Conservation (phyloP, 306 rosid species). For the Dalbergia cochinchinensis region DNA sequence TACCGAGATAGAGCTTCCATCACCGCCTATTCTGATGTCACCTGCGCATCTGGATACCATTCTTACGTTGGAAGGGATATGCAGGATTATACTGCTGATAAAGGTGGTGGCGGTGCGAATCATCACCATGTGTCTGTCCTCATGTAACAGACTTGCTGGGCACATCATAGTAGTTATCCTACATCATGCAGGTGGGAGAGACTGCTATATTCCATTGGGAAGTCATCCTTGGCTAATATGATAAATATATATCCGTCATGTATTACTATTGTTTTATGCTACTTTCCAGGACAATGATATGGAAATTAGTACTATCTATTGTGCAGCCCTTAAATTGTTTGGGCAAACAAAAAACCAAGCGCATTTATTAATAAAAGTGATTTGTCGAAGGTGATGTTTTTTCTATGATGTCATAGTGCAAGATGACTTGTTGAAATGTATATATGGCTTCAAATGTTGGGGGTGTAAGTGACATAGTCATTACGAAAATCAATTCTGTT, state of each 20-base stretch:
- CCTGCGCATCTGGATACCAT: slow-evolving; percentile 52
- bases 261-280: slow-evolving; percentile 33
- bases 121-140: slow-evolving; percentile 53
- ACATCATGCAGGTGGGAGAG: slow-evolving; percentile 33
- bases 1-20: slow-evolving; percentile 51
- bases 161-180: slow-evolving; percentile 43
- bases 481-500: too few relatives aligned
- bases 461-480: neutral
- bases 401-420: slow-evolving; percentile 11
- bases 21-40: slow-evolving; percentile 35
- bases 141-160: slow-evolving; percentile 44
- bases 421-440: neutral
- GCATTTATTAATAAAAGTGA: slow-evolving; percentile 31
- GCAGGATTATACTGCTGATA: slow-evolving; percentile 46
- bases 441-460: neutral
- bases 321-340: slow-evolving; percentile 30
- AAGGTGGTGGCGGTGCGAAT: slow-evolving; percentile 49
- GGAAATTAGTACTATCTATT: slow-evolving; percentile 25
- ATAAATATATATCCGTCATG: neutral
- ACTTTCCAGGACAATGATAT: slow-evolving; percentile 29
- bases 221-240: slow-evolving; percentile 81
- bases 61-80: slow-evolving; percentile 51
- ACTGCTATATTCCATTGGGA: slow-evolving; percentile 53
- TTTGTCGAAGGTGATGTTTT: slow-evolving; percentile 27
- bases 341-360: slow-evolving; percentile 29